Percentiles rank a stretch among this genome's conserved stretches.
Conservation (phyloP, 257 asterid species). For the Solanum raphanifolium region DNA sequence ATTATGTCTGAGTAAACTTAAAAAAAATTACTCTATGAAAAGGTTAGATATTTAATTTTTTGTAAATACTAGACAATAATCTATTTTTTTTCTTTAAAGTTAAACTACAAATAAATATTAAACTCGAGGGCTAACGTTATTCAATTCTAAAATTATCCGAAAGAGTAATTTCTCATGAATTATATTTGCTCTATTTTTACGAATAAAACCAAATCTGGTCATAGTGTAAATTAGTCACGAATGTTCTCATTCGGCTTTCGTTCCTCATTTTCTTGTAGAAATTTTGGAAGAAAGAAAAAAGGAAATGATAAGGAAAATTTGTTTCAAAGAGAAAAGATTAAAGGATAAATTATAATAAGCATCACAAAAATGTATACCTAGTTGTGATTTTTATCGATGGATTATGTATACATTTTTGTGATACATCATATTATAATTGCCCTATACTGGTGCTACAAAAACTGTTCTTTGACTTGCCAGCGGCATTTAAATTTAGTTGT, state of each 20-base stretch:
- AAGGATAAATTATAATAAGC: not conserved
- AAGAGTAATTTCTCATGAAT: not conserved
- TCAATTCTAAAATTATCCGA: not conserved
- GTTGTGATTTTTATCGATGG: not conserved
- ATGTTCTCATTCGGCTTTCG: not conserved
- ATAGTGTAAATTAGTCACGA: not conserved
- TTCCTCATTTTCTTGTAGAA: not conserved
- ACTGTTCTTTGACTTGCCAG: not conserved
- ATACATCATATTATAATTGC: not conserved
- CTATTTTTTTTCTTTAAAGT: not conserved
- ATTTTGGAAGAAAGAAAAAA: not conserved
- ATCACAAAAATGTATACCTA: too few species aligned
- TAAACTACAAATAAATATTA: not conserved
- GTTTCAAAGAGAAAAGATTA: not conserved
- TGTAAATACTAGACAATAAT: not conserved
- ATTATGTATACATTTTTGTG: not conserved
- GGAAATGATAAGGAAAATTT: not conserved
- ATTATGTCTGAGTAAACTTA: not conserved
- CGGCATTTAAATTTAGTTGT: not conserved
- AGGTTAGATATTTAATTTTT: not conserved
- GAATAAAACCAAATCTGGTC: not conserved
- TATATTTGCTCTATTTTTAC: not conserved
- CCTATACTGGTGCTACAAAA: not conserved
- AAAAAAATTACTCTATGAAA: not conserved
- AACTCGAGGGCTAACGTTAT: not conserved